Percentiles rank a stretch among this genome's conserved stretches.
These are phyloP conservation scores for Przewalskia tangutica DNA, from an alignment of 257 asterid genomes.

Conservation along the genomic window DNA sequence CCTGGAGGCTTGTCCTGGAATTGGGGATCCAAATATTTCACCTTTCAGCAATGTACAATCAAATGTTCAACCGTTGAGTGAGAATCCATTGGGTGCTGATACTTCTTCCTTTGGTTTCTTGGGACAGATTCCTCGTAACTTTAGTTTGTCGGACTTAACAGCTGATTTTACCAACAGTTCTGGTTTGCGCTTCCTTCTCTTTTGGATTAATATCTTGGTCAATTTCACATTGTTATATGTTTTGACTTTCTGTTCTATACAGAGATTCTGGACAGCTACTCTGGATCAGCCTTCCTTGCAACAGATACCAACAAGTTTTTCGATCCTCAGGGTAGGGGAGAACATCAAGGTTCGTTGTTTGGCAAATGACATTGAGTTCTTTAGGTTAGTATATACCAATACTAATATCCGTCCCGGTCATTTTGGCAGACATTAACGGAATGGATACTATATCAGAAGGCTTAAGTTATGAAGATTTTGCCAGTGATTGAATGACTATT, in stretches of 20 bases:
- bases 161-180: conserved; percentile 65
- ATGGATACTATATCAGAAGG: conserved; percentile 51
- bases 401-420: not conserved
- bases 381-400: not conserved
- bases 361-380: conserved; percentile 1
- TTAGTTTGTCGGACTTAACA: conserved; percentile 81
- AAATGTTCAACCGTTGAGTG: conserved; percentile 37
- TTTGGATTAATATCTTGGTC: not conserved
- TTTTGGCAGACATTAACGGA: conserved; percentile 33
- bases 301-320: conserved; percentile 35
- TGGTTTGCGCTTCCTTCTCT: conserved; percentile 32
- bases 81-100: conserved; percentile 37
- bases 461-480: conserved; percentile 42
- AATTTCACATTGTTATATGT: not conserved
- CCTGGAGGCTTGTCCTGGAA: conserved; percentile 37
- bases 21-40: conserved; percentile 49
- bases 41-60: conserved; percentile 46
- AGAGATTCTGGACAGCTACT: conserved; percentile 71
- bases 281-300: conserved; percentile 64
- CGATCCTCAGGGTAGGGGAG: conserved; percentile 39
- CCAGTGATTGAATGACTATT: conserved; percentile 27
- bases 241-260: conserved; percentile 8
- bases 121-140: conserved; percentile 83
- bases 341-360: conserved; percentile 41
- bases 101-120: conserved; percentile 45